phyloP scores from a whole-genome alignment of 148 eudicot genomes.

The Camellia sinensis region DNA sequence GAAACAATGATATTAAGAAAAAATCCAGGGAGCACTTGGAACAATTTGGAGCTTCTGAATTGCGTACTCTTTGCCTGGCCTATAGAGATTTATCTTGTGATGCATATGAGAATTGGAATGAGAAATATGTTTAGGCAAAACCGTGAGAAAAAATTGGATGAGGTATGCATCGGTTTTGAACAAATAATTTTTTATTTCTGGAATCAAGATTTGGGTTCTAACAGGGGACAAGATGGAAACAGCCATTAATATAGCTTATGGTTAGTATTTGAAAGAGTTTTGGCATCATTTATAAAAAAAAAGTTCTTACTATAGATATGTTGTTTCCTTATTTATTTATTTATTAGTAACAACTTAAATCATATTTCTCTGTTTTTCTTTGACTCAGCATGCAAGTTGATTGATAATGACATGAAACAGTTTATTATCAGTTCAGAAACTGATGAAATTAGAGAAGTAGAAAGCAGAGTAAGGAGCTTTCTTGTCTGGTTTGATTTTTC shows the following conservation, averaged over 20 bases:
- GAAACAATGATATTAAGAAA: slow-evolving; percentile 61
- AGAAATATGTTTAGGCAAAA: slow-evolving; percentile 90
- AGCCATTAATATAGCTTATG: slow-evolving; percentile 96
- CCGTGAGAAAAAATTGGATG: slow-evolving; percentile 92
- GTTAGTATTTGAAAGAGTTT: slow-evolving; percentile 34
- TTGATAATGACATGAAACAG: slow-evolving; percentile 89
- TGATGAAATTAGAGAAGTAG: slow-evolving; percentile 81
- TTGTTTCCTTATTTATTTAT: neutral
- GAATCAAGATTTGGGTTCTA: slow-evolving; percentile 96
- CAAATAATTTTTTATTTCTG: slow-evolving; percentile 19
- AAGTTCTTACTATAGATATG: neutral
- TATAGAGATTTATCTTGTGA: slow-evolving; percentile 63
- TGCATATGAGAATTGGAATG: slow-evolving; percentile 82
- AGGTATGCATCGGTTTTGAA: slow-evolving; percentile 37
- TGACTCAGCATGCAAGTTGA: slow-evolving; percentile 85
- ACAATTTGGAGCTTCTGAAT: slow-evolving; percentile 88
- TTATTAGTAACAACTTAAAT: neutral
- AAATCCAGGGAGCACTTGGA: slow-evolving; percentile 81
- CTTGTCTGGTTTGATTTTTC: neutral
- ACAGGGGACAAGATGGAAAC: slow-evolving; percentile 99
- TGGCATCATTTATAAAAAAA: neutral
- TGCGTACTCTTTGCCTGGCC: slow-evolving; percentile 94
- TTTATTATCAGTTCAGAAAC: slow-evolving; percentile 92
- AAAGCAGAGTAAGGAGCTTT: slow-evolving; percentile 61
- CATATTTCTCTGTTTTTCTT: slow-evolving; percentile 1